Evolutionary conservation across 805 yeast species (phyloP), one percentile per base, ranked within the genome.

Genomic region (Candida ortonii): DNA sequence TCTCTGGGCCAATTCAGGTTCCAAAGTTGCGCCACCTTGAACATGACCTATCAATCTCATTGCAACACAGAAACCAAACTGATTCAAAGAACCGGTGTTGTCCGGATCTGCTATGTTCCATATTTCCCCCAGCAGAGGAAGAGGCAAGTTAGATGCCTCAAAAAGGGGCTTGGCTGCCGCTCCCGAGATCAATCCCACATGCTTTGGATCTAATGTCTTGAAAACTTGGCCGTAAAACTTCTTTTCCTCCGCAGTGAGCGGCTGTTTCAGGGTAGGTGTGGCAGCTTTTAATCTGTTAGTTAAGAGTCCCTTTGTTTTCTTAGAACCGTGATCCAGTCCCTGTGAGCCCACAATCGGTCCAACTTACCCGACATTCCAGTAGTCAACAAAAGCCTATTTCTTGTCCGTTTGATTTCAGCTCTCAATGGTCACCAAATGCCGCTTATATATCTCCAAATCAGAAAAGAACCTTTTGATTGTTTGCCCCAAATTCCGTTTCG

Each of bases 51-150:
- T 84, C 47, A 87, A 67, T 57, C 99, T 76, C 77, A 93, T 72
- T 14, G 97, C 96, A 34, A 78, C 73, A 43, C 84, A 76, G 61
- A 93, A 93, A 16, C 89, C 90, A 37, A 73, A 69, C 53, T 80
- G 85, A 48, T 81, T 82, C 44, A 93, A 68, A 52, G 80, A 84
- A 0, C 99, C 99, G 44, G 78, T 71, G 63, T 87, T 87, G 39
- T 78, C 80, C n/a, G 76, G 73, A 62, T 93, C 99, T n/a, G 96
- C 88, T 22, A 84, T 57, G 58, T 84, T 89, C 98, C 98, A 93
- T 44, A 93, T 80, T 60, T 88, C 93, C 7, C 96, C 95, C 22
- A 93, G 68, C 19, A 74, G 64, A 12, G 79, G 68, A 3, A 94
- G 81, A 5, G 93, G 79, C 30, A 93, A 69, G 1, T 95, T 94